Evolutionary conservation across 768 basidiomycete species (phyloP).

Genomic region (Nidularia pulvinata): DNA sequence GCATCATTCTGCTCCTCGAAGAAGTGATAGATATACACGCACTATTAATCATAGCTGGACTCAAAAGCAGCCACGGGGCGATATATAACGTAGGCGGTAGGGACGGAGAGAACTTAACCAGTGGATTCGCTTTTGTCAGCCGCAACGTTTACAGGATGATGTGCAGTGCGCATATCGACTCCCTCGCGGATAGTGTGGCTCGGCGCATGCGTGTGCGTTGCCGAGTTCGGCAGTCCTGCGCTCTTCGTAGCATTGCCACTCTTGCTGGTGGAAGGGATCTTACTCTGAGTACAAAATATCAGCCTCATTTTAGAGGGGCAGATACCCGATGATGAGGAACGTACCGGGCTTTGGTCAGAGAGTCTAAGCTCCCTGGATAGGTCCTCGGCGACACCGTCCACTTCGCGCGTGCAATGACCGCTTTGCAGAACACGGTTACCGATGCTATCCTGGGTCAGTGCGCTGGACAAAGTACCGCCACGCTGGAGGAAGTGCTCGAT

Average conservation of each 20-base stretch:
- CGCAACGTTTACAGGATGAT: too few species aligned
- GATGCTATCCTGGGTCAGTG: constrained; percentile 11
- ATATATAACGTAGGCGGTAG: too few species aligned
- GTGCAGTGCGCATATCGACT: not conserved
- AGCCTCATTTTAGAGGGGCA: not conserved
- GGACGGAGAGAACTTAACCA: too few species aligned
- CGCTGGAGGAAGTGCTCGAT: constrained; percentile 27
- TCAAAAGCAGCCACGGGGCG: too few species aligned
- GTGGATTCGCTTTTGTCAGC: too few species aligned
- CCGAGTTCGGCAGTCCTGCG: not conserved
- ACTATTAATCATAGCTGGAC: too few species aligned
- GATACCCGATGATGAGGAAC: constrained; percentile 1
- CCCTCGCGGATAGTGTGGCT: constrained; percentile 15
- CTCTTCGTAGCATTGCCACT: not conserved
- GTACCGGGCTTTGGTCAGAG: not conserved
- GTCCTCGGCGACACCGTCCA: constrained; percentile 18
- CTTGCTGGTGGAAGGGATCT: constrained; percentile 4
- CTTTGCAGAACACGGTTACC: constrained; percentile 12
- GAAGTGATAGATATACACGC: too few species aligned
- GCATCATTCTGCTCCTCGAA: too few species aligned
- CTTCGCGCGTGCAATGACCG: constrained; percentile 17
- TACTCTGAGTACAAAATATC: not conserved
- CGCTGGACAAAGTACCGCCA: constrained; percentile 13
- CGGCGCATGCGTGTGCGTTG: constrained; percentile 7
- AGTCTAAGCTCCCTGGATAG: constrained; percentile 14